A percentile compares a stretch with the other conserved stretches of the same genome.
Conservation (phyloP, 2,329 filamentous ascomycete genomes). For the Fusarium falciforme region DNA sequence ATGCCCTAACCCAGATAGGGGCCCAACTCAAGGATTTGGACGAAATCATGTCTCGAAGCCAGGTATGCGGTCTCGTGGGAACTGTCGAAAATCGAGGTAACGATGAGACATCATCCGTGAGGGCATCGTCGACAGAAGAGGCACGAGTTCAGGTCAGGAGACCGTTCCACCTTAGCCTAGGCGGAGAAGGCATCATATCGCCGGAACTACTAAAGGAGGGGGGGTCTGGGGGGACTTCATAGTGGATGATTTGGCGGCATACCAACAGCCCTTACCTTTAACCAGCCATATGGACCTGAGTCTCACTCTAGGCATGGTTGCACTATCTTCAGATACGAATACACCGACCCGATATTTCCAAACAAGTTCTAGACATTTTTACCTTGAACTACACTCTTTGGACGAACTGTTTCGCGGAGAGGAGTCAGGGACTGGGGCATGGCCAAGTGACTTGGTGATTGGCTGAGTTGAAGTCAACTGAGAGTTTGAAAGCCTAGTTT, state of each 20-base stretch:
- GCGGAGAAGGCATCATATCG: background rate
- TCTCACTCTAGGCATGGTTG: background rate
- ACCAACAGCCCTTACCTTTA: background rate
- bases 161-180: background rate
- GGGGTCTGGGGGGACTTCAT: background rate
- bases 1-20: constrained; percentile 11
- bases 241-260: background rate
- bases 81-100: background rate
- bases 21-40: constrained; percentile 16
- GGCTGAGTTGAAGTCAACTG: background rate
- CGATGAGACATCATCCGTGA: background rate
- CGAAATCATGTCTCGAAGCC: background rate
- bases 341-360: background rate
- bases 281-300: background rate
- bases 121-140: background rate
- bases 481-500: background rate
- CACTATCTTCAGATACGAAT: background rate
- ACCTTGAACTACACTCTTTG: too few species aligned
- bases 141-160: background rate
- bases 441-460: background rate
- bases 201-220: background rate
- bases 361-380: background rate
- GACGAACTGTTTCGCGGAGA: background rate
- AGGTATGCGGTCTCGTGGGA: background rate
- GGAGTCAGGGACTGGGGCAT: background rate